Evolutionary conservation across 2,329 filamentous ascomycete genomes (phyloP), one percentile per base, ranked within the genome.

Genomic region (Verruconis gallopava): DNA sequence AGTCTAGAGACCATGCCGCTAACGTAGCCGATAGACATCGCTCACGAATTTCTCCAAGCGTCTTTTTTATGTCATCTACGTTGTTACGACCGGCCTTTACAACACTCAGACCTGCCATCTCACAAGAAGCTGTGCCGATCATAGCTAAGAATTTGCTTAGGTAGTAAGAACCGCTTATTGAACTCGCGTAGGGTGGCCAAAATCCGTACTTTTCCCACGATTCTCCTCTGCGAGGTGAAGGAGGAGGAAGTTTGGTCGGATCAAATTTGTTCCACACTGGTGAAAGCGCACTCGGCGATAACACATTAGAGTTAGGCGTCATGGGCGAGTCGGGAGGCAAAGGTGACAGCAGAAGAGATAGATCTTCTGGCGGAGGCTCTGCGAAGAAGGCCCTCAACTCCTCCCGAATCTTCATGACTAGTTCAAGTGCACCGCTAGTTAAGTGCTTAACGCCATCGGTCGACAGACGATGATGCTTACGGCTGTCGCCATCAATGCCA

Each of bases 201-300:
- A 96, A 98, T 0, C 88, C 89, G 59, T 64, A 91, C 77, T 63
- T 89, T 81, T 96, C 91, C 85, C 86, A 96, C 0, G 79, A 66
- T 51, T 94, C 85, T 4, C 88, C 89, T 35, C 74, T 75, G 50
- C 72, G 58, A 3, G 62, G 83, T 0, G 85, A 84, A 0, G 82
- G 85, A 1, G 80, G 78, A 1, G 85, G 88, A 2, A 84, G 66
- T 47, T 83, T 86, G 54, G 74, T 81, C 0, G 76, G 69, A 54
- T 94, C 85, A 46, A 94, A 76, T 43, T 79, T 81, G 61, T 93
- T 89, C 1, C 82, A 75, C 36, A 81, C 78, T 50, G 85, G 81
- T 42, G 65, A 64, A 6, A 77, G 73, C 1, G 71, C 62, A n/a
- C n/a, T n/a, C 14, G 73, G 75, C 5, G 75, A 72, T 3, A 73